Evolutionary conservation across 2,329 filamentous ascomycete genomes (phyloP), one percentile per base, ranked within the genome.

Genomic region (Chrysoporthe puriensis): DNA sequence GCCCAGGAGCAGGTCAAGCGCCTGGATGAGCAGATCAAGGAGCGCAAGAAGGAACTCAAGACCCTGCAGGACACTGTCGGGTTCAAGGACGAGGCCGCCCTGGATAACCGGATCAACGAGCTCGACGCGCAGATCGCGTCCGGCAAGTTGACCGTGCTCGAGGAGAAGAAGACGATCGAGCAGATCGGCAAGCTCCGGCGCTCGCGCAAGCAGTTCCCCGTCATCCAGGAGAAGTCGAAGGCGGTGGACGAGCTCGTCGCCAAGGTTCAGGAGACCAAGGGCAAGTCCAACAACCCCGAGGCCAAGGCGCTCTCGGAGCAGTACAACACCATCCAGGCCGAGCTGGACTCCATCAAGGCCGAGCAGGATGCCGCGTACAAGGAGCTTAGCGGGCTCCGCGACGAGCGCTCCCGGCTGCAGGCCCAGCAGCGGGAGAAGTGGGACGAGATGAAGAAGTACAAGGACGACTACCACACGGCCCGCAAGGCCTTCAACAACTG

Each of bases 301-400:
- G 88, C 91, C 73, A 95, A 93, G 83, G 93, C 93, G 6, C 84
- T 97, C 69, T 93, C 90, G 75, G 94, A 97, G 71, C 88, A 91
- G 77, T 98, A 97, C 84, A 90, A 87, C 76, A 87, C 88, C 79
- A 89, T 97, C 76, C 92, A 96, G 82, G 88, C 90, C 73, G 94
- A 99, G 83, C 85, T 98, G 63, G 94, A 98, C 78, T 80, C 83
- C 69, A 92, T 99, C 83, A 97, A 96, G 84, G 91, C 91, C 60
- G 92, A 97, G 83, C 93, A 97, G 81, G 94, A 98, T 76, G 89
- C 91, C 73, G 93, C 90, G 46, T 97, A 91, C 87, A 96, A 97
- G 87, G 92, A 89, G 83, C 83, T 97, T 69, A 94, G 93, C 73
- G 80, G 86, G 66, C 89, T 98, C 71, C 90, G 92, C 66, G 95